phyloP scores from a whole-genome alignment of 2,329 filamentous ascomycete species.

The Fusarium camptoceras region DNA sequence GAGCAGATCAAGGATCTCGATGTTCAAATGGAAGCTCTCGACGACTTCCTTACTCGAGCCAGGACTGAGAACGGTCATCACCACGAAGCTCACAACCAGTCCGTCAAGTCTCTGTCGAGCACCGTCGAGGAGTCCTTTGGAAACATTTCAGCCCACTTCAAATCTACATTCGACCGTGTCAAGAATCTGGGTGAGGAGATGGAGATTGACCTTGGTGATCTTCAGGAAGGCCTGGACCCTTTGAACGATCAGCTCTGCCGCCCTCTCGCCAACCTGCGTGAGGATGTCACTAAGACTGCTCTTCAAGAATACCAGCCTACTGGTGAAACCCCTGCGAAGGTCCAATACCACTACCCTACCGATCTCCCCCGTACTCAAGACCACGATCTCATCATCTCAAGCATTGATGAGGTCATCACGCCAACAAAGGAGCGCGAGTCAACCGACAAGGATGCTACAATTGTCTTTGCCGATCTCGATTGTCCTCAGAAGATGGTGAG shows the following conservation, averaged over 20 bases:
- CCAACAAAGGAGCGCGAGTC: conserved; percentile 42
- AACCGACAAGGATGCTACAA: conserved; percentile 52
- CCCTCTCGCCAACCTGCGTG: conserved; percentile 77
- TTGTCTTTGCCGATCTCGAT: conserved; percentile 58
- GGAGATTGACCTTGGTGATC: conserved; percentile 66
- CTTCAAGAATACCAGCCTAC: conserved; percentile 87
- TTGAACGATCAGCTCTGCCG: conserved; percentile 71
- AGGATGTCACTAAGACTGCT: conserved; percentile 71
- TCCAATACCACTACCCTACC: conserved; percentile 83
- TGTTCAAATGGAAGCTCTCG: conserved; percentile 87
- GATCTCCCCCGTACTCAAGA: conserved; percentile 78
- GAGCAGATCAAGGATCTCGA: conserved; percentile 89
- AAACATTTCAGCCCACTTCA: conserved; percentile 77
- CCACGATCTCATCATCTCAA: conserved; percentile 59
- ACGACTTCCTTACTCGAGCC: conserved; percentile 89
- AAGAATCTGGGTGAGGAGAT: conserved; percentile 77
- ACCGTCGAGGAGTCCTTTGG: conserved; percentile 80
- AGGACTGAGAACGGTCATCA: conserved; percentile 83
- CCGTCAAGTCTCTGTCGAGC: conserved; percentile 72
- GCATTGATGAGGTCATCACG: conserved; percentile 51
- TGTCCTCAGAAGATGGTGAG: conserved; percentile 42
- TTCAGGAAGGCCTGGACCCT: conserved; percentile 71
- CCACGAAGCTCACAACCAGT: conserved; percentile 75
- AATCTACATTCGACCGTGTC: conserved; percentile 74
- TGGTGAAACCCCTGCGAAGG: conserved; percentile 85